Evolutionary conservation across 2,329 filamentous ascomycete species (phyloP), one percentile per base, ranked within the genome.

Genomic region (Alternaria triticina): DNA sequence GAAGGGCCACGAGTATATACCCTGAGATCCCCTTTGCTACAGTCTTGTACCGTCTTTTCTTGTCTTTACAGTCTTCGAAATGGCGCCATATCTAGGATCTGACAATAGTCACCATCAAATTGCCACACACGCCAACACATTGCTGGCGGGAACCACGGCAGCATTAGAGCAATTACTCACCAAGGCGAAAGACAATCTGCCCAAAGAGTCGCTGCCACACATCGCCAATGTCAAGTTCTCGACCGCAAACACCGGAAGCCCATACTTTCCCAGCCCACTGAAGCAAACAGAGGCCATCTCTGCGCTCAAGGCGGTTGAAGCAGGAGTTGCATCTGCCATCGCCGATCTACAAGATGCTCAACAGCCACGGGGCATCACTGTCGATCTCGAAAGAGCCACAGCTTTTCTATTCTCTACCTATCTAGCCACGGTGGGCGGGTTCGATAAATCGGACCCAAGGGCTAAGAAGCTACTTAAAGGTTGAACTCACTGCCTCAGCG

Each of bases 251-350:
- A 78, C 74, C 1, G 79, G 79, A 27, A 79, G 66, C 17, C 80
- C 80, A 7, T 81, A 81, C 65, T 82, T 80, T 59, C 79, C 80
- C 3, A 78, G 76, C 61, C 84, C 85, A 0, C 82, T 86, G 66
- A 86, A 86, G 65, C 83, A 85, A 70, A 86, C 84, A 0, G 84
- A 86, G 66, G 84, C 85, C 1, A 79, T 84, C 11, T 83, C 83
- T 8, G 84, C 87, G 4, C 79, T 90, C 66, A 89, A 89, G 71
- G 87, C 84, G 6, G 79, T 89, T 6, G 88, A 90, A 70, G 88
- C 85, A 6, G 83, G 85, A 43, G 82, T 87, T n/a, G 87, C 86
- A 4, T 85, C 85, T n/a, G 84, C 86, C 1, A 84, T 91, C 62
- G 86, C 85, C 10, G 83, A 89, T 72, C 75, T 90, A 25, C 81